A percentile compares a stretch with the other conserved stretches of the same genome.
phyloP scores from a whole-genome alignment of 345 rosid genomes.

The Gossypium stocksii region DNA sequence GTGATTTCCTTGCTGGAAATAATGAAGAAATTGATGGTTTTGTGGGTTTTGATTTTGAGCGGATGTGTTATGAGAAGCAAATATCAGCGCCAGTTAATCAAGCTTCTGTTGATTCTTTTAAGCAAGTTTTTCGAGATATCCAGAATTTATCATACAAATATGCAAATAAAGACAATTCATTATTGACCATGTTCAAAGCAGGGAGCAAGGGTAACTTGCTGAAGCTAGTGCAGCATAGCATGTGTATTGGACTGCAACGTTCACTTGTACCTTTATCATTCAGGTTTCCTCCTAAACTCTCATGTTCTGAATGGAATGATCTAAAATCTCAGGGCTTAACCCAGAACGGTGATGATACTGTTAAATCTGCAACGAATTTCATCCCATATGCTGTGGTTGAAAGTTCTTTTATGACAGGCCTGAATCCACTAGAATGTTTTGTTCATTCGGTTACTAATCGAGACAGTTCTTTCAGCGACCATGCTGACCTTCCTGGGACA shows the following conservation, averaged over 20 bases:
- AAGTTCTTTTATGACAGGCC: conserved; percentile 63
- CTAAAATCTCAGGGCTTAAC: conserved; percentile 23
- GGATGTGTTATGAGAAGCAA: conserved; percentile 58
- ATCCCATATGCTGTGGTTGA: conserved; percentile 65
- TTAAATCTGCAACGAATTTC: conserved; percentile 42
- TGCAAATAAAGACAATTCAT: conserved; percentile 53
- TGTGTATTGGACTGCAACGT: conserved; percentile 80
- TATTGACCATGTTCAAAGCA: conserved; percentile 72
- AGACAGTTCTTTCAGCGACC: conserved; percentile 77
- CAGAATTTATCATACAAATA: conserved; percentile 60
- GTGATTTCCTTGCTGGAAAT: conserved; percentile 50
- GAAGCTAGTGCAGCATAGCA: conserved; percentile 78
- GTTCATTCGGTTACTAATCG: conserved; percentile 78
- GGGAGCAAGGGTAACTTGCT: conserved; percentile 90
- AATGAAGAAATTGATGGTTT: conserved; percentile 32
- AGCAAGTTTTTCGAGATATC: conserved; percentile 63
- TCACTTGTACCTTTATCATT: conserved; percentile 75
- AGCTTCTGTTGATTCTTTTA: conserved; percentile 69
- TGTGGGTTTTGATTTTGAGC: conserved; percentile 33
- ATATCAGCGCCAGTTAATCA: conserved; percentile 68
- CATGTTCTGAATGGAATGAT: conserved; percentile 63
- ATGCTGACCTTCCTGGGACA: conserved; percentile 92
- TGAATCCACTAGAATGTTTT: conserved; percentile 79
- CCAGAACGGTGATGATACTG: conserved; percentile 23
- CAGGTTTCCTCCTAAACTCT: conserved; percentile 62